Conservation (phyloP, 352 stramenopile species). For the Pythium oligandrum region DNA sequence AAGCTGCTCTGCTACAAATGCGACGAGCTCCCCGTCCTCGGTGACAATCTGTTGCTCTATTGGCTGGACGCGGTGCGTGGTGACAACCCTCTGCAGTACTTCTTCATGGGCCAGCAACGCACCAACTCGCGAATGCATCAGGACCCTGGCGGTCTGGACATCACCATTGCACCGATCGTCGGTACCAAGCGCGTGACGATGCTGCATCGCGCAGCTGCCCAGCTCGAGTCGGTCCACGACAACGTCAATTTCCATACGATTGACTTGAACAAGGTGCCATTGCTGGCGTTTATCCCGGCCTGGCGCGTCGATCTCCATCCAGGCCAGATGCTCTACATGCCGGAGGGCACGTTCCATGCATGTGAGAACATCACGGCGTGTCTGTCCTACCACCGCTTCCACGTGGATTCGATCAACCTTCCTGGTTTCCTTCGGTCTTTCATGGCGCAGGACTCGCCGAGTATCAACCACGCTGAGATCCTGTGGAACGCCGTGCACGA, state of each 20-base stretch:
- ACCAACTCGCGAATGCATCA: conserved; percentile 89
- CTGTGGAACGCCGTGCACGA: conserved; percentile 90
- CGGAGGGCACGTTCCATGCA: conserved; percentile 90
- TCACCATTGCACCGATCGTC: conserved; percentile 93
- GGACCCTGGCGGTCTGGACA: conserved; percentile 88
- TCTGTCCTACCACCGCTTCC: conserved; percentile 93
- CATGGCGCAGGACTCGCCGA: conserved; percentile 84
- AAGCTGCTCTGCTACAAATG: conserved; percentile 85
- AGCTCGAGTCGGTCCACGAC: conserved; percentile 83
- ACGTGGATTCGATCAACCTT: conserved; percentile 91
- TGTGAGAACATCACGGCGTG: conserved; percentile 91
- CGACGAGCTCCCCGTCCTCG: conserved; percentile 84
- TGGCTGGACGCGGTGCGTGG: conserved; percentile 86
- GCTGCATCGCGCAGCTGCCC: conserved; percentile 64
- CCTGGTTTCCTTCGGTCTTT: conserved; percentile 87
- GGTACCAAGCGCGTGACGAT: conserved; percentile 75
- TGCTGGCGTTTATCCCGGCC: conserved; percentile 82
- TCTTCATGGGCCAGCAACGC: conserved; percentile 92
- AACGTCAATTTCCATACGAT: conserved; percentile 75
- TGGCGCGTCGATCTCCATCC: conserved; percentile 88
- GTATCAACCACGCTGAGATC: conserved; percentile 90
- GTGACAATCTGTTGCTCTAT: conserved; percentile 90
- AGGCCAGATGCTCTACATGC: conserved; percentile 93
- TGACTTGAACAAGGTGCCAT: conserved; percentile 83
- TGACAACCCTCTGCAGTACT: conserved; percentile 91